Percentiles rank a stretch among this genome's conserved stretches.
Conservation (phyloP, 768 basidiomycete species). For the Russula abietina region DNA sequence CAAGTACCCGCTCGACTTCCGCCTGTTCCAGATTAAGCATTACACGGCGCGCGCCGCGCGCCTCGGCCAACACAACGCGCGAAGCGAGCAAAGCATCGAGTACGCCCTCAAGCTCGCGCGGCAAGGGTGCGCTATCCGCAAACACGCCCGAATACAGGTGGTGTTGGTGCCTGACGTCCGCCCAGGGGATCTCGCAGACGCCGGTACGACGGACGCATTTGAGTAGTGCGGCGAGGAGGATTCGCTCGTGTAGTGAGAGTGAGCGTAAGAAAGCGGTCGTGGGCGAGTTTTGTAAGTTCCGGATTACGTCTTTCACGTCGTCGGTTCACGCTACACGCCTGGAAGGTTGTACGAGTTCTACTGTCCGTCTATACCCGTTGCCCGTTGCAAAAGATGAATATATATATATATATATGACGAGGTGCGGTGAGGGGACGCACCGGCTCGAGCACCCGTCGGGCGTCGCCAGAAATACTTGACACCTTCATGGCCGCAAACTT, state of each 20-base stretch:
- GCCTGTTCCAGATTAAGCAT: constrained; percentile 77
- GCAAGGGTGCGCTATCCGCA: constrained; percentile 50
- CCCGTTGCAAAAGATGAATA: background rate
- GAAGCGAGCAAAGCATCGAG: constrained; percentile 73
- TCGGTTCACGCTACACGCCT: constrained; percentile 52
- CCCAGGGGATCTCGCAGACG: constrained; percentile 83
- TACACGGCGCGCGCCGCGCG: constrained; percentile 60
- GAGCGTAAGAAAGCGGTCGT: constrained; percentile 77
- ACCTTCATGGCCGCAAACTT: constrained; percentile 79
- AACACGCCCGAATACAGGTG: constrained; percentile 62
- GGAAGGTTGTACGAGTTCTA: constrained; percentile 62
- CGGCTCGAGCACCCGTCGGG: constrained; percentile 88
- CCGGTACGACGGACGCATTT: constrained; percentile 80
- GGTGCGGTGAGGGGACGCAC: constrained; percentile 34
- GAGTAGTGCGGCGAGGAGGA: constrained; percentile 79
- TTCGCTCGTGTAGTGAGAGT: constrained; percentile 80
- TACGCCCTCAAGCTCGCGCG: constrained; percentile 59
- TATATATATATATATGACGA: too few relatives aligned
- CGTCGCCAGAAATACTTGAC: constrained; percentile 84
- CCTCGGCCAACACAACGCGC: constrained; percentile 70
- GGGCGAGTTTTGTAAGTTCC: constrained; percentile 86
- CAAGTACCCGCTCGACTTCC: constrained; percentile 80
- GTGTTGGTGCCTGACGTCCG: constrained; percentile 76
- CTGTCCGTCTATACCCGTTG: constrained; percentile 53
- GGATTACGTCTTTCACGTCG: constrained; percentile 75